Evolutionary conservation across 495 filamentous ascomycete species (phyloP).

Genomic region (Penicillium paxilli): DNA sequence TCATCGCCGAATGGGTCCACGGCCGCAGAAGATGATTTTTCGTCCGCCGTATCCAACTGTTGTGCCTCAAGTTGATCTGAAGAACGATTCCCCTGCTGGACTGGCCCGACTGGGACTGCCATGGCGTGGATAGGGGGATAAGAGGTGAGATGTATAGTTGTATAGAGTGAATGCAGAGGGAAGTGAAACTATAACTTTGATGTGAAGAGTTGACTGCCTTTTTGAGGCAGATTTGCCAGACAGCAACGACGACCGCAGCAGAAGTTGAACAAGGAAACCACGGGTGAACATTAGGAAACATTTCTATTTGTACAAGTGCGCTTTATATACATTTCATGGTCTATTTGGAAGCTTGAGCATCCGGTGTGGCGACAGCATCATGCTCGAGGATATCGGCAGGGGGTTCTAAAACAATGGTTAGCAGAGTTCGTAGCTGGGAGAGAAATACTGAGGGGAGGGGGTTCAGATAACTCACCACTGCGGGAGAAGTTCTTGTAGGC

Average conservation of each 20-base stretch:
- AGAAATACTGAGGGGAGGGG: neutral
- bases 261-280: neutral
- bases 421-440: conserved; percentile 6
- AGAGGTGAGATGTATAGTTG: neutral
- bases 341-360: conserved; percentile 47
- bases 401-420: conserved; percentile 47
- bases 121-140: neutral
- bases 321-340: conserved; percentile 28
- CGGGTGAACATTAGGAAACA: conserved; percentile 12
- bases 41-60: neutral
- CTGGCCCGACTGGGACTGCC: neutral
- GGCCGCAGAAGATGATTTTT: neutral
- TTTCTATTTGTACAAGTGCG: conserved; percentile 37
- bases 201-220: too few species aligned
- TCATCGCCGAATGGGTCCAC: conserved; percentile 37
- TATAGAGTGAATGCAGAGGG: neutral
- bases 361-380: conserved; percentile 33
- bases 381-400: conserved; percentile 57
- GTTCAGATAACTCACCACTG: conserved; percentile 54
- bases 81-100: neutral
- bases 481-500: conserved; percentile 75
- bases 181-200: neutral
- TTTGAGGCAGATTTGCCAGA: neutral
- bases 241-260: neutral
- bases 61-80: neutral